A percentile compares a stretch with the other conserved stretches of the same genome.
phyloP scores from a whole-genome alignment of 805 yeast species.

The Sporopachydermia quercuum region DNA sequence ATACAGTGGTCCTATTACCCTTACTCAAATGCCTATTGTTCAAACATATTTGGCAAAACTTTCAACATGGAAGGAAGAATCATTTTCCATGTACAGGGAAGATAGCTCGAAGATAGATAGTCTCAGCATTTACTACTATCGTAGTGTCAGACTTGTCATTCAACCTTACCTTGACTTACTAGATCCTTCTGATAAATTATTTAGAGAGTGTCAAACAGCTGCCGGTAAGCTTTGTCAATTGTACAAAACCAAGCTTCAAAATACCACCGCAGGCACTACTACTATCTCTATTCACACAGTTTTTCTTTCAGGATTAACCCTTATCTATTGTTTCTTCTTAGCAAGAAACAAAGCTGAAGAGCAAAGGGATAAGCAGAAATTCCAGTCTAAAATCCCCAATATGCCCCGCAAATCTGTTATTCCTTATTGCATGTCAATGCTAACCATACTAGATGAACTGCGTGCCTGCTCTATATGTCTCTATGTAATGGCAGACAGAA shows the following conservation, averaged over 20 bases:
- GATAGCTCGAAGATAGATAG: slow-evolving; percentile 44
- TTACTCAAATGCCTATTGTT: slow-evolving; percentile 32
- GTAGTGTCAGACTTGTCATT: slow-evolving; percentile 42
- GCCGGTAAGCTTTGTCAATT: slow-evolving; percentile 57
- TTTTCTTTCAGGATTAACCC: slow-evolving; percentile 54
- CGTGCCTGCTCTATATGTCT: slow-evolving; percentile 51
- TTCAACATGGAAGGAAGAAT: slow-evolving; percentile 41
- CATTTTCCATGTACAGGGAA: slow-evolving; percentile 19
- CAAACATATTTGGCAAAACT: slow-evolving; percentile 36
- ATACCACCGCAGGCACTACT: slow-evolving; percentile 46
- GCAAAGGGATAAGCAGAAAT: slow-evolving; percentile 42
- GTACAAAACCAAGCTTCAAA: slow-evolving; percentile 33
- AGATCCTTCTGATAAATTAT: slow-evolving; percentile 44
- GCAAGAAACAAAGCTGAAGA: slow-evolving; percentile 46
- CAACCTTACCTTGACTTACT: slow-evolving; percentile 51
- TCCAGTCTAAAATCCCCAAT: slow-evolving; percentile 24
- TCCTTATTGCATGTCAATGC: slow-evolving; percentile 8
- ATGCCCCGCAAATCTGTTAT: not conserved
- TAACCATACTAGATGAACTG: slow-evolving; percentile 45
- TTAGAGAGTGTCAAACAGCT: slow-evolving; percentile 55
- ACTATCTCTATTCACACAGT: slow-evolving; percentile 53
- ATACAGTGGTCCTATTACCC: slow-evolving; percentile 22
- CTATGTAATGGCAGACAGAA: slow-evolving; percentile 52
- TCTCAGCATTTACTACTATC: slow-evolving; percentile 39
- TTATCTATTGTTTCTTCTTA: slow-evolving; percentile 52